Conservation (phyloP, 2,329 filamentous ascomycete genomes). For the Lachnellula cervina region DNA sequence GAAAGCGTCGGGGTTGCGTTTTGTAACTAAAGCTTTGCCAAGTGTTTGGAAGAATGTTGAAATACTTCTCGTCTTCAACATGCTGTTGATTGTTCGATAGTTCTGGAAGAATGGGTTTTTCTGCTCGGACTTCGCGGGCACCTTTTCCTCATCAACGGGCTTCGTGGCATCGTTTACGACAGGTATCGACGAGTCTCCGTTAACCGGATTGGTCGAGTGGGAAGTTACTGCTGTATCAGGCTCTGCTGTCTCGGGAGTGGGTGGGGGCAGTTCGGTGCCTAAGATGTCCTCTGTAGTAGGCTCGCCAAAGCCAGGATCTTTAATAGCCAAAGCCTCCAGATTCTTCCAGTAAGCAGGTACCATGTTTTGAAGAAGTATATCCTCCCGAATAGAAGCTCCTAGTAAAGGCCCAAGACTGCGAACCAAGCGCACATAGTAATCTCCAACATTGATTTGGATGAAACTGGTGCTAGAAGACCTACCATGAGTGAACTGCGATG, state of each 20-base stretch:
- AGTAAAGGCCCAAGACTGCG: conserved; percentile 72
- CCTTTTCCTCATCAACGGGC: conserved; percentile 27
- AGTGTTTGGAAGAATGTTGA: conserved; percentile 81
- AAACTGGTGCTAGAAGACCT: conserved; percentile 57
- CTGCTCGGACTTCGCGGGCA: conserved; percentile 40
- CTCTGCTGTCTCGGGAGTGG: conserved; percentile 2
- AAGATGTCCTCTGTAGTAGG: conserved; percentile 9
- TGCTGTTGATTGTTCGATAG: conserved; percentile 67
- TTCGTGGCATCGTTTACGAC: not conserved
- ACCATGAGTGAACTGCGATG: conserved; percentile 49
- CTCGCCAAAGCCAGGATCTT: conserved; percentile 21
- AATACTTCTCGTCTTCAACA: conserved; percentile 69
- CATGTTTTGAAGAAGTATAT: conserved; percentile 66
- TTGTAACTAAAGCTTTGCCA: conserved; percentile 73
- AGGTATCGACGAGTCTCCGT: not conserved
- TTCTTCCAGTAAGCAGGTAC: conserved; percentile 64
- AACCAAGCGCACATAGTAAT: conserved; percentile 74
- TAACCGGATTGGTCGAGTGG: not conserved
- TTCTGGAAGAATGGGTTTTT: conserved; percentile 59
- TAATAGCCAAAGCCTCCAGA: conserved; percentile 14
- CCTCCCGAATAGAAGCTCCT: conserved; percentile 77
- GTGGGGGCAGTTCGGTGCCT: conserved; percentile 12
- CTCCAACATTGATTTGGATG: conserved; percentile 73
- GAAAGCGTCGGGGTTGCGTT: conserved; percentile 64
- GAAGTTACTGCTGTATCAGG: not conserved